These are phyloP conservation scores for Graphilbum sp. DNA, from an alignment of 2,329 filamentous ascomycete genomes.

Conservation along the genomic window DNA sequence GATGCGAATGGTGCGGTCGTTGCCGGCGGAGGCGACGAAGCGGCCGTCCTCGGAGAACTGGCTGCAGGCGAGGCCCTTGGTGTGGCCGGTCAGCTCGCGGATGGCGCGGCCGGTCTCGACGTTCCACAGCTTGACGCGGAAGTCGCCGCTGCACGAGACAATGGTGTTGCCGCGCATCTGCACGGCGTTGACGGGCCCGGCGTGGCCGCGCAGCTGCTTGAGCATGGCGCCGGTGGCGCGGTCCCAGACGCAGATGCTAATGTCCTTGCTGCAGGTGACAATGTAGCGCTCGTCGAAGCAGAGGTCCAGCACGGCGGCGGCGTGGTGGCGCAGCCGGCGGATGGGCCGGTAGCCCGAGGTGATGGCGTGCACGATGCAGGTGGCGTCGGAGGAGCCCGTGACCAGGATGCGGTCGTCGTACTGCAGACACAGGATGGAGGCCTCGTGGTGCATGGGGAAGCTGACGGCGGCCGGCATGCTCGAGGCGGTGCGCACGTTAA, in stretches of 20 bases:
- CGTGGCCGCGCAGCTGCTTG: constrained; percentile 69
- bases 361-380: constrained; percentile 83
- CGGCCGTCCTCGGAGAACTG: constrained; percentile 94
- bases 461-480: constrained; percentile 39
- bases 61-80: constrained; percentile 85
- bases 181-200: constrained; percentile 88
- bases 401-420: constrained; percentile 89
- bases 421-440: constrained; percentile 86
- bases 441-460: constrained; percentile 57
- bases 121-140: constrained; percentile 89
- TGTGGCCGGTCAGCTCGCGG: constrained; percentile 79
- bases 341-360: constrained; percentile 64
- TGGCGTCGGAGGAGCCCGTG: constrained; percentile 83
- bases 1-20: constrained; percentile 88
- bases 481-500: constrained; percentile 18
- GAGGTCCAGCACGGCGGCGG: constrained; percentile 80
- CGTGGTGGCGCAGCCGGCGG: constrained; percentile 60
- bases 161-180: constrained; percentile 87
- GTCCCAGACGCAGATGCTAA: constrained; percentile 88
- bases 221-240: constrained; percentile 60
- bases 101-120: constrained; percentile 76
- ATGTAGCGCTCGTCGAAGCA: constrained; percentile 87
- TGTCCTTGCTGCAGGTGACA: constrained; percentile 93
- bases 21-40: constrained; percentile 84
- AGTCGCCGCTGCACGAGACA: constrained; percentile 87